Conservation (phyloP, 2,329 filamentous ascomycete species). For the Falciphora oryzae region DNA sequence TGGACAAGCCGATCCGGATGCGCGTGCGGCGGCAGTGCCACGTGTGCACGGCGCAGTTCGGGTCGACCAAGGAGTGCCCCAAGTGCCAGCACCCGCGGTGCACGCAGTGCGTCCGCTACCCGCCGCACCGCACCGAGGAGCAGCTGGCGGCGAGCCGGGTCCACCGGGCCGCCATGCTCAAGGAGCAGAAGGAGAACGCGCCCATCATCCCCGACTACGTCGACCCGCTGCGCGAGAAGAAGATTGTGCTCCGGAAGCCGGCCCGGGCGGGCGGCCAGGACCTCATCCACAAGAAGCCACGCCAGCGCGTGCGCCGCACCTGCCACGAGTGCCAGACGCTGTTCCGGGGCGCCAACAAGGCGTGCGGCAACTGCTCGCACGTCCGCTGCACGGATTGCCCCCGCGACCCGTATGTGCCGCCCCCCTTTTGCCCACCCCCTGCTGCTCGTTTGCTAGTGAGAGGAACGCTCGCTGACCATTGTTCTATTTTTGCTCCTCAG, state of each 20-base stretch:
- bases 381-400: conserved; percentile 74
- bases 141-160: conserved; percentile 48
- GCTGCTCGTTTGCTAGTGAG: neutral
- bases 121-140: conserved; percentile 56
- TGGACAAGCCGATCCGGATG: conserved; percentile 73
- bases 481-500: conserved; percentile 29
- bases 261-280: conserved; percentile 64
- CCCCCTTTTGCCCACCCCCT: conserved; percentile 4
- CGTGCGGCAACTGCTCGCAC: conserved; percentile 65
- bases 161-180: conserved; percentile 41
- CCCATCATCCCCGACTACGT: conserved; percentile 47
- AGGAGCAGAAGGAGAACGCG: conserved; percentile 52
- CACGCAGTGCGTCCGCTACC: conserved; percentile 72
- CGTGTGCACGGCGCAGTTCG: conserved; percentile 69
- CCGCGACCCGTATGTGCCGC: conserved; percentile 63
- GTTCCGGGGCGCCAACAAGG: conserved; percentile 55
- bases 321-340: conserved; percentile 69
- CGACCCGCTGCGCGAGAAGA: conserved; percentile 36
- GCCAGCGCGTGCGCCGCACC: conserved; percentile 66
- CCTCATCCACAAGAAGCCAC: conserved; percentile 63
- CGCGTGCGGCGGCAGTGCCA: conserved; percentile 77
- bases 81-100: conserved; percentile 77
- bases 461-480: neutral
- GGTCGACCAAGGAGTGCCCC: conserved; percentile 64
- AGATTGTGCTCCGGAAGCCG: conserved; percentile 54